Base-by-base conservation (phyloP, 2,329 filamentous ascomycete genomes). In the Colletotrichum tropicicola region DNA sequence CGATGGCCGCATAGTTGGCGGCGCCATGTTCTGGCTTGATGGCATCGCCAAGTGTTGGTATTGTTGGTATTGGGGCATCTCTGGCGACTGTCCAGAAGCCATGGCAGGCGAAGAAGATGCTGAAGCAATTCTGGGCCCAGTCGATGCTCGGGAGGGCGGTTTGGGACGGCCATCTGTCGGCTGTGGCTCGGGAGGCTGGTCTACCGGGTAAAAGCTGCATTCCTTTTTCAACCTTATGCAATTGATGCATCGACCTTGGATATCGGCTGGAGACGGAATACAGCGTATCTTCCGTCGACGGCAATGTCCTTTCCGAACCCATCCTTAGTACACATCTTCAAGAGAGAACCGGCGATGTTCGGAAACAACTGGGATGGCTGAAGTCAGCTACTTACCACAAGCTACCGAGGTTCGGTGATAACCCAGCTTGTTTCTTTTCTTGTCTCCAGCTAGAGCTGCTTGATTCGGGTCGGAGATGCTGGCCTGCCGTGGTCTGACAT, bases 341-440 rank as follows among this genome's bases (percentile, higher is more conserved):
- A 25, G 57, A 44, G 15, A 59, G 6, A 17, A 9, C n/a, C 8
- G 37, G 27, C 15, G 5, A 15, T n/a, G 17, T 2, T 43, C 25
- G 23, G 23, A 19, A 19, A 56, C 8, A 17, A 25, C 25, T 49
- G 54, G 39, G 47, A 39, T 12, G 47, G 47, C 52, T 32, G 28
- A 12, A 47, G 51, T 48, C 51, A 69, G 53, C 49, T 41, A 89
- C 94, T 88, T 87, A 98, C 95, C 92, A 82, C 95, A 98, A 71
- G 95, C 96, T 71, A 98, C 93, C 45, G 94, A 97, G 35, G 94
- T 97, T 73, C 95, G 89, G 81, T 98, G 95, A 76, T 98, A 98
- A 39, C 95, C 95, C 66, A 98, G 85, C 79, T 97, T 98, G 78
- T 97, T 98, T 74, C 94, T 89, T 66, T 82, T 85, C 77, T 85